Percentiles rank a stretch among this genome's conserved stretches.
These are phyloP conservation scores for Sarcocystis neurona DNA, from an alignment of 169 alveolate species.

Conservation along the genomic window DNA sequence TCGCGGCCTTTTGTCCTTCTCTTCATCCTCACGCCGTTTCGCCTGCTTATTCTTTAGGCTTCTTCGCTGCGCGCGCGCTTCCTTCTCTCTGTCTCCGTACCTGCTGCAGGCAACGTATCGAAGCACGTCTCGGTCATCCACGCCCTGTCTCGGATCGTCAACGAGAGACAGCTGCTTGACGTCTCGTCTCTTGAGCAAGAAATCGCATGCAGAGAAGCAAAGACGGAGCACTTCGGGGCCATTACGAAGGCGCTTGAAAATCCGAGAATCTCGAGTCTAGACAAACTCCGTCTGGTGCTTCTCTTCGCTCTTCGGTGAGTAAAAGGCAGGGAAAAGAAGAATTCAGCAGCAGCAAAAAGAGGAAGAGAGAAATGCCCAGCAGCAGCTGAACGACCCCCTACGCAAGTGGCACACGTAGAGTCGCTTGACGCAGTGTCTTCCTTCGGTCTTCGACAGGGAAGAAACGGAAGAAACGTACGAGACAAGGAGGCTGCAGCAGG, in stretches of 20 bases:
- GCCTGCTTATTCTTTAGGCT: background rate
- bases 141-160: constrained; percentile 86
- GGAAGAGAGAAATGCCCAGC: no score
- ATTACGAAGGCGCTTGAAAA: constrained; percentile 44
- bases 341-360: no score
- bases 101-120: constrained; percentile 82
- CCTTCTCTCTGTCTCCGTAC: background rate
- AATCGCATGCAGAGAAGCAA: constrained; percentile 65
- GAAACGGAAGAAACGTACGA: no score
- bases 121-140: constrained; percentile 91
- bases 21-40: background rate
- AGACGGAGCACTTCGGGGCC: constrained; percentile 57
- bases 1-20: background rate
- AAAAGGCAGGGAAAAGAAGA: no score
- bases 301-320: constrained; percentile 66
- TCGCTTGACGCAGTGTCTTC: no score
- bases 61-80: background rate
- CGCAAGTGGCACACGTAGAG: no score
- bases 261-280: constrained; percentile 51
- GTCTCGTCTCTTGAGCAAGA: constrained; percentile 84
- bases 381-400: no score
- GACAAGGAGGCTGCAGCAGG: no score
- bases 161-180: constrained; percentile 82
- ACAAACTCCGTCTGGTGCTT: constrained; percentile 65
- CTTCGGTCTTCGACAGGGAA: no score